These are phyloP conservation scores for Oenanthe javanica DNA, from an alignment of 140 eudicot genomes.

Conservation along the genomic window DNA sequence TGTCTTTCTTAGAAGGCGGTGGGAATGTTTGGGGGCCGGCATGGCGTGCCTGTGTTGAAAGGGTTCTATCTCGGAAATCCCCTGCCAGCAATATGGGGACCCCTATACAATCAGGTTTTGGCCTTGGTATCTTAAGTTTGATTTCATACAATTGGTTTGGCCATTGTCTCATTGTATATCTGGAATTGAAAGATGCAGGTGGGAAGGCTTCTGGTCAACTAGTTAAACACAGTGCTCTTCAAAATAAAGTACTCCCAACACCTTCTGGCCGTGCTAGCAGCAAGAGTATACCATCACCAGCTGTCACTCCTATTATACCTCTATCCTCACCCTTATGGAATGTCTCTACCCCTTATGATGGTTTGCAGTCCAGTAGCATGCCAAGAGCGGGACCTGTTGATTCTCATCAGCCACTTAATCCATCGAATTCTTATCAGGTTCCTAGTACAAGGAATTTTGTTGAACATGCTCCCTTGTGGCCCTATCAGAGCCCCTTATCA, in stretches of 20 bases:
- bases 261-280: slow-evolving; percentile 29
- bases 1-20: slow-evolving; percentile 55
- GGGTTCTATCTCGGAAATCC: slow-evolving; percentile 50
- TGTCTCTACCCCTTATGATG: slow-evolving; percentile 58
- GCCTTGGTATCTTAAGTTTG: slow-evolving; percentile 15
- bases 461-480: slow-evolving; percentile 59
- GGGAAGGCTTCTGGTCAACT: slow-evolving; percentile 43
- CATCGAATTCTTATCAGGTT: slow-evolving; percentile 51
- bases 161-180: slow-evolving; percentile 16
- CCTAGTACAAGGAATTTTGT: slow-evolving; percentile 39
- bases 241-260: slow-evolving; percentile 43
- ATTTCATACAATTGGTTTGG: neutral
- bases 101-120: slow-evolving; percentile 47
- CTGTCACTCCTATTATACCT: slow-evolving; percentile 54
- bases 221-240: slow-evolving; percentile 29
- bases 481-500: slow-evolving; percentile 49
- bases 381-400: slow-evolving; percentile 43
- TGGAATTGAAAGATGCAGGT: slow-evolving; percentile 32
- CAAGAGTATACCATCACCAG: slow-evolving; percentile 34
- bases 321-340: slow-evolving; percentile 89
- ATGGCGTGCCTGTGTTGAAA: slow-evolving; percentile 71
- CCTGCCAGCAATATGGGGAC: slow-evolving; percentile 38
- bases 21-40: slow-evolving; percentile 74
- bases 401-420: slow-evolving; percentile 44
- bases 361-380: slow-evolving; percentile 31